A percentile compares a stretch with the other conserved stretches of the same genome.
Conservation (phyloP, 345 rosid genomes). For the Populus euphratica region DNA sequence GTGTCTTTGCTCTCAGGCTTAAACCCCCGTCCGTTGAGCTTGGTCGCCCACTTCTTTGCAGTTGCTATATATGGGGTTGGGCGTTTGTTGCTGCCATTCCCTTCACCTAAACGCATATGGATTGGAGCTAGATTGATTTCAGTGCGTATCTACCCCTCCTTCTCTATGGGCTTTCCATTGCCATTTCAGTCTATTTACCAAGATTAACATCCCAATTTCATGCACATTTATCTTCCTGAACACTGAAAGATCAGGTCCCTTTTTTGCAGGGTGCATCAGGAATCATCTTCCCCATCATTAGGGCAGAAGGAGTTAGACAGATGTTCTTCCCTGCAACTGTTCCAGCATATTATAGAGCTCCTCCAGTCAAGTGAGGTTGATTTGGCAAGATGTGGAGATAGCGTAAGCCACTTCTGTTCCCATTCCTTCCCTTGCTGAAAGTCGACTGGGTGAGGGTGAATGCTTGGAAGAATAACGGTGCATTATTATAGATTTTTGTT, state of each 20-base stretch:
- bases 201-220: neutral
- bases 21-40: slow-evolving; percentile 18
- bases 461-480: too few relatives aligned
- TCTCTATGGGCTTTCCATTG: neutral
- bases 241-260: too few relatives aligned
- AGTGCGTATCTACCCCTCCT: neutral
- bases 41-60: slow-evolving; percentile 20
- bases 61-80: slow-evolving; percentile 22
- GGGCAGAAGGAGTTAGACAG: slow-evolving; percentile 22
- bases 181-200: too few relatives aligned
- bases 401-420: too few relatives aligned
- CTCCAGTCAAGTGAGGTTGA: neutral
- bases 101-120: slow-evolving; percentile 17
- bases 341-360: slow-evolving; percentile 15
- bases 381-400: too few relatives aligned
- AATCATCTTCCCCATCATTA: slow-evolving; percentile 22
- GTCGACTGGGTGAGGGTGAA: too few relatives aligned
- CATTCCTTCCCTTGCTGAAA: too few relatives aligned
- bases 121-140: slow-evolving; percentile 19
- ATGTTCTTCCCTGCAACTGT: slow-evolving; percentile 20
- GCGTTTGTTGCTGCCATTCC: slow-evolving; percentile 20
- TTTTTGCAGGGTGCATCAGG: slow-evolving; percentile 15
- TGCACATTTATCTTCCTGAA: neutral
- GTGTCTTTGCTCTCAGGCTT: slow-evolving; percentile 22
- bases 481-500: too few relatives aligned